These are phyloP conservation scores for Drechslerella coelobrocha DNA, from an alignment of 2,329 filamentous ascomycete genomes.

Conservation along the genomic window DNA sequence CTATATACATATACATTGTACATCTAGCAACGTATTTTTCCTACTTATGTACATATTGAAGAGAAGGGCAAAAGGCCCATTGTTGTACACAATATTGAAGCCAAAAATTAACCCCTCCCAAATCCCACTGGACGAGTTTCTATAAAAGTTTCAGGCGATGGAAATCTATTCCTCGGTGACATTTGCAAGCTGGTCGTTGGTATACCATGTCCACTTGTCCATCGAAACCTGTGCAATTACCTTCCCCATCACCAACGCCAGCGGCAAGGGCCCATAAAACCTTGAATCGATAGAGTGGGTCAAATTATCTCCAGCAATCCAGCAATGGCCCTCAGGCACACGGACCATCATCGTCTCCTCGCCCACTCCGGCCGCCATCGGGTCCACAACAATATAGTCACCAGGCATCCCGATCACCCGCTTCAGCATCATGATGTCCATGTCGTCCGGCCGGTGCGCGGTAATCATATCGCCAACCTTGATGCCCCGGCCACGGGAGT, in stretches of 20 bases:
- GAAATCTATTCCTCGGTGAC: too few species aligned
- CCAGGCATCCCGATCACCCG: conserved; percentile 76
- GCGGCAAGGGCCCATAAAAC: conserved; percentile 81
- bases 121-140: too few species aligned
- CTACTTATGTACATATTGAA: conserved; percentile 35
- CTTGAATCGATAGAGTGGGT: conserved; percentile 84
- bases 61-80: conserved; percentile 7
- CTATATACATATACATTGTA: conserved; percentile 41
- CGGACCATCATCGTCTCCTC: conserved; percentile 58
- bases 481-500: conserved; percentile 71
- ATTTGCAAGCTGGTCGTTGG: conserved; percentile 12
- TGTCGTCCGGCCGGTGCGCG: conserved; percentile 75
- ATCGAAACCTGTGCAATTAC: conserved; percentile 67
- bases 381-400: conserved; percentile 63
- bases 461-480: conserved; percentile 83
- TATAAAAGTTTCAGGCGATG: too few species aligned
- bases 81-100: conserved; percentile 4
- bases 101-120: conserved; percentile 3
- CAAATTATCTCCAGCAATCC: conserved; percentile 87
- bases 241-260: conserved; percentile 84
- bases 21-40: conserved; percentile 27
- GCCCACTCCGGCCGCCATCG: conserved; percentile 48
- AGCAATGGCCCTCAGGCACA: conserved; percentile 92
- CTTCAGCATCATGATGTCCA: conserved; percentile 72
- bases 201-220: conserved; percentile 63